Conservation (phyloP, 805 yeast genomes). For the Nakazawaea populi region DNA sequence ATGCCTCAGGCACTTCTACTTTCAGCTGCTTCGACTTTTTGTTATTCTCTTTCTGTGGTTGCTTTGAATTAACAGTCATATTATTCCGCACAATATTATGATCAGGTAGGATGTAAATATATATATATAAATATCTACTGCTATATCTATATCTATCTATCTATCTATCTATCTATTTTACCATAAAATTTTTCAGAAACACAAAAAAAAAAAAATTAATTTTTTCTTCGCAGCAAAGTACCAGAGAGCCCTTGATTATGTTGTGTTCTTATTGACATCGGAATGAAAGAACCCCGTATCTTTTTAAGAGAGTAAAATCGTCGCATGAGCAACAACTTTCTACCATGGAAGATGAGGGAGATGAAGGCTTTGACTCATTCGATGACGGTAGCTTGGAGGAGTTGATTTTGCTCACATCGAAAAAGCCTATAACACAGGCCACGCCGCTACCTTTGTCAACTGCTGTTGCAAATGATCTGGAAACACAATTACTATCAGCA, state of each 20-base stretch:
- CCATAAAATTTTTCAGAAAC: neutral
- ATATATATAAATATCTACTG: neutral
- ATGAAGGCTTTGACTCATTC: slow-evolving; percentile 15
- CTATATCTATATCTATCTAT: neutral
- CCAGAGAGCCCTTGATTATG: neutral
- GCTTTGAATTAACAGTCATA: slow-evolving; percentile 14
- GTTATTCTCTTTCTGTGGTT: slow-evolving; percentile 27
- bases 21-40: slow-evolving; percentile 1
- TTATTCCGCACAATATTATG: too few relatives aligned
- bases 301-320: too few relatives aligned
- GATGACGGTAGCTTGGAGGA: slow-evolving; percentile 29
- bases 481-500: slow-evolving; percentile 40
- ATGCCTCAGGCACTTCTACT: slow-evolving; percentile 41
- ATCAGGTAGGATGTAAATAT: too few relatives aligned
- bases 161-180: neutral
- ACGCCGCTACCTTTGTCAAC: slow-evolving; percentile 4
- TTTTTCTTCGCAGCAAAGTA: neutral
- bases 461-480: slow-evolving; percentile 9
- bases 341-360: neutral
- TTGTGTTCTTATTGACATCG: neutral
- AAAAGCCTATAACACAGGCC: slow-evolving; percentile 23
- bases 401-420: slow-evolving; percentile 41
- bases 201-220: neutral
- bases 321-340: too few relatives aligned
- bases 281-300: too few relatives aligned